Base-by-base conservation (phyloP, 257 asterid genomes). In the Nicotiana otophora region DNA sequence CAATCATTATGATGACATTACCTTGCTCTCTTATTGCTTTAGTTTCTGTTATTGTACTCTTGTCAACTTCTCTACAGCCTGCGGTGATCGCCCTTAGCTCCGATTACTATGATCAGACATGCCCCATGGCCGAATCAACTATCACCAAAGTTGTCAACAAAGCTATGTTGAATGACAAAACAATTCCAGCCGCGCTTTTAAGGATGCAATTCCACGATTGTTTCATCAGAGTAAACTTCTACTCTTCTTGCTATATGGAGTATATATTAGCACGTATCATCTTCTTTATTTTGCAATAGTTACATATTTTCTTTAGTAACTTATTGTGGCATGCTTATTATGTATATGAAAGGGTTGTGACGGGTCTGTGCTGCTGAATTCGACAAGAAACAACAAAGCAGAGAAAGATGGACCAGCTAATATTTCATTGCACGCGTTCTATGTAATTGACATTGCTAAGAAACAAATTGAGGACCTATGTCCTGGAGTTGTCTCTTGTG, bases 151-250 rank as follows among this genome's bases (percentile, higher is more conserved):
- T 75, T 12, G 95, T 94, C 14, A 87, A 81, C 72, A 92, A 89
- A 80, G 92, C 91, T 70, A 89, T 89, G 85, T 62, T 69, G 66
- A 94, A 90, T 84, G 98, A 92, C 84, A 88, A 65, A 79, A 91
- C 95, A 8, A 95, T 94, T 31, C 92, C 97, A 0, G 98, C 98
- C 12, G 97, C 97, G 14, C 84, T 94, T 2, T 94, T 94, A 17
- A 83, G 97, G 84, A 90, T 90, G 97, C 94, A 94, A 60, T 94
- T 94, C 90, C 98, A 94, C 80, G 96, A 94, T 75, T 94, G 98
- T 82, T 94, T 94, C 83, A 83, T 94, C 63, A 90, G 95, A 85
- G 97, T 94, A 57, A 57, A 84, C 5, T 31, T 11, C 61, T 60
- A n/a, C 30, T 2, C 5, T 46, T 77, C 4, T 2, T 61, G 34